A percentile compares a stretch with the other conserved stretches of the same genome.
Evolutionary conservation across 352 stramenopile genomes (phyloP).

Genomic region (Globisporangium takayamanum): DNA sequence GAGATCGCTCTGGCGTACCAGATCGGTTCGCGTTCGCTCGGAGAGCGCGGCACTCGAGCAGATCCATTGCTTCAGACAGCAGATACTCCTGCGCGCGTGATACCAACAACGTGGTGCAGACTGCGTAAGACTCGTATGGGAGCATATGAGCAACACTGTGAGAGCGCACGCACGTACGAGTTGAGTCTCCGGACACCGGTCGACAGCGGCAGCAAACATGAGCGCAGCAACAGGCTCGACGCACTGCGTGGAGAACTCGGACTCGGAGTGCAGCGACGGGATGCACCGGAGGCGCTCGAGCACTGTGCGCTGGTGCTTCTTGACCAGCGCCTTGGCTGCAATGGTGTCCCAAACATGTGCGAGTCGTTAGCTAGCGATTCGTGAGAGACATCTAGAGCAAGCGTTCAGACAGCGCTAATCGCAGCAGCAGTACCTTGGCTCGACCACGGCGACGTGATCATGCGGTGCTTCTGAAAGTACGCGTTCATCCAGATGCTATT

Average conservation of each 20-base stretch:
- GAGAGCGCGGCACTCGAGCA: conserved; percentile 42
- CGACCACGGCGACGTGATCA: conserved; percentile 52
- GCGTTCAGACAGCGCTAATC: background rate
- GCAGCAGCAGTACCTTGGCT: conserved; percentile 31
- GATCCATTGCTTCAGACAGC: conserved; percentile 42
- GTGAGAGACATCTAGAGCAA: background rate
- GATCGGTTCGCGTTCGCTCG: conserved; percentile 38
- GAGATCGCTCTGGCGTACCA: conserved; percentile 16
- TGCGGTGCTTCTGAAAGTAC: conserved; percentile 74
- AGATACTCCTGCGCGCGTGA: conserved; percentile 38
- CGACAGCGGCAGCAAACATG: conserved; percentile 48
- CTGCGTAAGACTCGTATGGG: background rate
- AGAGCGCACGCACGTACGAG: conserved; percentile 24
- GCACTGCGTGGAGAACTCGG: conserved; percentile 37
- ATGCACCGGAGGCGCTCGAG: conserved; percentile 30
- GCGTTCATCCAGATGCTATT: conserved; percentile 79
- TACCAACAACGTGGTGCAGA: background rate
- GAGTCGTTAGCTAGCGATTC: background rate
- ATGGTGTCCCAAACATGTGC: background rate
- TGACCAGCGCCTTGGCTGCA: background rate
- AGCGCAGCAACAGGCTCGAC: conserved; percentile 60
- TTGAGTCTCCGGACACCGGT: conserved; percentile 55
- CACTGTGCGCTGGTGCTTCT: conserved; percentile 8
- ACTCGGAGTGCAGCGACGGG: conserved; percentile 29
- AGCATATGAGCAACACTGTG: background rate